Evolutionary conservation across 2,329 filamentous ascomycete species (phyloP), one percentile per base, ranked within the genome.

Genomic region (Colletotrichum aenigma): DNA sequence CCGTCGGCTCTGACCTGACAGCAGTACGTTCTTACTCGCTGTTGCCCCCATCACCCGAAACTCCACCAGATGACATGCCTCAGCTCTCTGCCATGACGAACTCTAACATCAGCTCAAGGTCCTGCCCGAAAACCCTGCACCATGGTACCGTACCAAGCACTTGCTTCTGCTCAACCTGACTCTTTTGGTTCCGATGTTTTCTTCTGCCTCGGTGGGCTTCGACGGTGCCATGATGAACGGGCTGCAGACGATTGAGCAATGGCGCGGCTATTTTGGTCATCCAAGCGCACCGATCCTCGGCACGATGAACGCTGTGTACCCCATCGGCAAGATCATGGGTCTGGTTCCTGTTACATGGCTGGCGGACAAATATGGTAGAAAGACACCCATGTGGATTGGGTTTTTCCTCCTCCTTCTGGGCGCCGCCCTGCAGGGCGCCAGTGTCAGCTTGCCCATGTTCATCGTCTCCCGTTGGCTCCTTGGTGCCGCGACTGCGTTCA

Each of bases 91-190:
- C 18, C 5, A 48, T 5, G 30, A 60, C 13, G 9, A 48, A 64
- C 43, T 75, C 70, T 70, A 43, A 66, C 70, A 61, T 60, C 32
- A 9, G 16, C 52, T 60, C 64, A 43, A 82, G 79, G 80, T 88
- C 9, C 80, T 89, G 6, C 87, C 87, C n/a, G 72, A 84, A 30
- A 82, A 86, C 66, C 77, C 81, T 34, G 82, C 81, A 36, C 82
- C 82, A 34, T 89, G 88, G 88, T 88, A 84, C 71, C 82, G 83
- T 6, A 80, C 82, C 4, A 81, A 83, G 1, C 86, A 88, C 80
- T 79, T 89, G 2, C 78, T 88, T 8, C 79, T 83, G 36, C 82
- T 89, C 9, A 88, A 89, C 70, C 78, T 88, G 10, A 79, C 87
- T 16, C 82, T 89, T 1, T 68, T 88, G 6, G 78, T 88, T 3